A percentile compares a stretch with the other conserved stretches of the same genome.
Conservation (phyloP, 495 filamentous ascomycete genomes). For the Penicillium silybi region DNA sequence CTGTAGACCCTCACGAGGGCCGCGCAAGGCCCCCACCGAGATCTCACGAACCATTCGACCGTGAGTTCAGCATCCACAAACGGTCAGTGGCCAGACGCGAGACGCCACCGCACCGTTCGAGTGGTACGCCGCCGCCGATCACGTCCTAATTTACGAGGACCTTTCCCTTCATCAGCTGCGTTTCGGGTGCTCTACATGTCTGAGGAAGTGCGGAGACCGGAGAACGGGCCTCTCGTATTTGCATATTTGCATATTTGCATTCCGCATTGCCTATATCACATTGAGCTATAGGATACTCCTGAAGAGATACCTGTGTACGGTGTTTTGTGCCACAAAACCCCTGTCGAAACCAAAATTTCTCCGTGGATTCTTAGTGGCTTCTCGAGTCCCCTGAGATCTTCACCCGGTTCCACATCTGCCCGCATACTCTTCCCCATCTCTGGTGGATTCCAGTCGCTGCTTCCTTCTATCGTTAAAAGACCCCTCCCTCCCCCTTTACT, state of each 20-base stretch:
- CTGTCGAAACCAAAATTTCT: background rate
- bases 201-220: background rate
- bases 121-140: constrained; percentile 10
- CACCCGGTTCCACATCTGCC: background rate
- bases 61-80: constrained; percentile 7
- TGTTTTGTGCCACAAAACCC: too few species aligned
- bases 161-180: background rate
- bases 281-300: background rate
- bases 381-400: background rate
- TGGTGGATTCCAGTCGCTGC: background rate
- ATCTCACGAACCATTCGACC: constrained; percentile 12
- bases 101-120: constrained; percentile 12
- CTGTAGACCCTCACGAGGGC: constrained; percentile 3
- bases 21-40: constrained; percentile 16
- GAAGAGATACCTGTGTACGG: too few species aligned
- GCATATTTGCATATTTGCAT: background rate
- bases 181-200: background rate
- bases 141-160: background rate
- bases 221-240: background rate
- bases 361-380: background rate
- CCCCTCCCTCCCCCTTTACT: background rate
- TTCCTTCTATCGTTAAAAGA: background rate
- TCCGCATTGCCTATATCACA: background rate
- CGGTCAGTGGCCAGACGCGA: constrained; percentile 14
- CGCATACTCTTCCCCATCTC: background rate